These are phyloP conservation scores for Citrullus amarus DNA, from an alignment of 306 rosid species.

Conservation along the genomic window DNA sequence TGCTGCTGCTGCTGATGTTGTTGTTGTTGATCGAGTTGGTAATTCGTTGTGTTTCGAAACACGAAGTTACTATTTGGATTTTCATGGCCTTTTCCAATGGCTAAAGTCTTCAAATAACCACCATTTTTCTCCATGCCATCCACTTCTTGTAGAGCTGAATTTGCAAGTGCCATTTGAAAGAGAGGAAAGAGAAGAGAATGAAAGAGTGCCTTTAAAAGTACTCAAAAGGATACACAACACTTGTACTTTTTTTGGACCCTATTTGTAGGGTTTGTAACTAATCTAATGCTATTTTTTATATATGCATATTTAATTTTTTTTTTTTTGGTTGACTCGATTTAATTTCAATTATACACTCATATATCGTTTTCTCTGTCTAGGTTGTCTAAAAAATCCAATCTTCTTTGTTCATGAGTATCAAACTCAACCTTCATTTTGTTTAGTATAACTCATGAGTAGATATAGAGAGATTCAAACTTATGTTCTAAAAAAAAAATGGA, in stretches of 20 bases:
- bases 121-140: constrained; percentile 20
- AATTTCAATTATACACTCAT: neutral
- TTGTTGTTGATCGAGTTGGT: constrained; percentile 19
- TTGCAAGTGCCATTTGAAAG: constrained; percentile 7
- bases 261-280: neutral
- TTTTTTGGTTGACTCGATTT: neutral
- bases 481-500: no score
- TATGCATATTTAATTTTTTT: neutral
- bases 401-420: no score
- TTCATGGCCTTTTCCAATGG: neutral
- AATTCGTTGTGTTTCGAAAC: constrained; percentile 10
- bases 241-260: neutral
- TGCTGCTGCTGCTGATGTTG: neutral
- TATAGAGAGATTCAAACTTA: neutral
- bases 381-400: no score
- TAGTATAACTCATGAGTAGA: no score
- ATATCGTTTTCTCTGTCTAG: no score
- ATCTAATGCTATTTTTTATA: neutral
- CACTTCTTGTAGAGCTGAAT: constrained; percentile 17
- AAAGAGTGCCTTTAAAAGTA: constrained; percentile 4
- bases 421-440: no score
- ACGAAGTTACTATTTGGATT: constrained; percentile 10
- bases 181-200: constrained; percentile 7
- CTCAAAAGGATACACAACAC: neutral
- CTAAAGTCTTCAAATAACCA: constrained; percentile 18